Evolutionary conservation across 1,284 basidiomycete species (phyloP).

Genomic region (Apiotrichum mycotoxinovorans): DNA sequence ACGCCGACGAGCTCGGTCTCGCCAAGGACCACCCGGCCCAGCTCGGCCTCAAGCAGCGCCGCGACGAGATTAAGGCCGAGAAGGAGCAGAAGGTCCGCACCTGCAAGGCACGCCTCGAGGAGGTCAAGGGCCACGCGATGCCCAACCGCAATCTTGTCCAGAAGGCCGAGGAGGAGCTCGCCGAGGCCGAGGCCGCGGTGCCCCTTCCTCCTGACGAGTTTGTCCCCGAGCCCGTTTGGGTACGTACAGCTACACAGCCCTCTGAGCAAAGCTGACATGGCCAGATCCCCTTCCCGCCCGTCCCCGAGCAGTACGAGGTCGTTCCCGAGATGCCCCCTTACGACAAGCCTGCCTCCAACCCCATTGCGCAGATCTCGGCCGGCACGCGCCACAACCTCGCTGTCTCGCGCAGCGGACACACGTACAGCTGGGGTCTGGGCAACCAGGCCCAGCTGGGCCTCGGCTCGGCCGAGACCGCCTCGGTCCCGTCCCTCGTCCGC

Average conservation of each 20-base stretch:
- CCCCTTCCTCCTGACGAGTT: conserved; percentile 59
- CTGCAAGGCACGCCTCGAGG: conserved; percentile 28
- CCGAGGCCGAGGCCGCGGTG: conserved; percentile 50
- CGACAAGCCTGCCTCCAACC: conserved; percentile 55
- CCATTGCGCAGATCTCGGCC: conserved; percentile 67
- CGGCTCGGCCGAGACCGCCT: conserved; percentile 48
- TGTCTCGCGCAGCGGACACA: conserved; percentile 68
- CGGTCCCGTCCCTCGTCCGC: conserved; percentile 65
- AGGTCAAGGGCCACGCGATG: conserved; percentile 23
- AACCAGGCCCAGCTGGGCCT: conserved; percentile 54
- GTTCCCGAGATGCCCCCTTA: conserved; percentile 49
- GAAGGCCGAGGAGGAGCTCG: conserved; percentile 30
- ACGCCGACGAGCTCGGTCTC: conserved; percentile 74
- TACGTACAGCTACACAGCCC: conserved; percentile 24
- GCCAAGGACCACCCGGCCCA: conserved; percentile 59
- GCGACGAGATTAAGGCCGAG: conserved; percentile 40
- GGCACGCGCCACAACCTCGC: conserved; percentile 81
- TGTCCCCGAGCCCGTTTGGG: conserved; percentile 52
- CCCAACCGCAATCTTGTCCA: conserved; percentile 29
- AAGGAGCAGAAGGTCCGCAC: conserved; percentile 36
- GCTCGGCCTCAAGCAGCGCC: conserved; percentile 49
- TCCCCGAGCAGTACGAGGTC: conserved; percentile 49
- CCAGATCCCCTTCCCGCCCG: conserved; percentile 62
- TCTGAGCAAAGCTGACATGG: conserved; percentile 14
- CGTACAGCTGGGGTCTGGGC: conserved; percentile 84